Percentiles rank a stretch among this genome's conserved stretches.
Conservation (phyloP, 2,329 filamentous ascomycete genomes). For the Aspergillus sp. region DNA sequence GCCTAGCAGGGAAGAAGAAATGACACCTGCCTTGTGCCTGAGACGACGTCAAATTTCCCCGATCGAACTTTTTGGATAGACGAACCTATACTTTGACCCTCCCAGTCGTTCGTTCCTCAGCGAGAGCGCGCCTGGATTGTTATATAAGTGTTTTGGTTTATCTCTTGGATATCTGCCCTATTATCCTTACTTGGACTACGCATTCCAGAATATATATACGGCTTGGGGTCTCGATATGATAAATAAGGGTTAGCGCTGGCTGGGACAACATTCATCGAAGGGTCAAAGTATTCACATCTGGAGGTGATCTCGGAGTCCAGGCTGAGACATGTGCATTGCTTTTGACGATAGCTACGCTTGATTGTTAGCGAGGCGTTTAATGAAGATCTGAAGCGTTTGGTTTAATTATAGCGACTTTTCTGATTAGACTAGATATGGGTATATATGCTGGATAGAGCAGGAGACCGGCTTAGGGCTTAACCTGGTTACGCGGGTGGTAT, state of each 20-base stretch:
- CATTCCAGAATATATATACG: background rate
- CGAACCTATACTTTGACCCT: background rate
- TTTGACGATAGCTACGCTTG: slow-evolving; percentile 18
- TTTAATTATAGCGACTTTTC: background rate
- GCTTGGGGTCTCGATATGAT: background rate
- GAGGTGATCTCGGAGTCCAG: background rate
- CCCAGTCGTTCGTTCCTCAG: background rate
- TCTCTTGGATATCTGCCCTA: background rate
- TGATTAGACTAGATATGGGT: background rate
- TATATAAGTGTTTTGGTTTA: background rate
- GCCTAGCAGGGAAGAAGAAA: slow-evolving; percentile 34
- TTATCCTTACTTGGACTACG: no score
- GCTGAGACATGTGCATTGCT: slow-evolving; percentile 11
- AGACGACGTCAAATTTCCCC: background rate
- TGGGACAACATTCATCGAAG: background rate
- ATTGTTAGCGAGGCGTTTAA: slow-evolving; percentile 30
- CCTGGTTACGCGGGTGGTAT: background rate
- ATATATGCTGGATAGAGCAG: background rate
- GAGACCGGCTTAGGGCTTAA: background rate
- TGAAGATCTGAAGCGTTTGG: slow-evolving; percentile 10
- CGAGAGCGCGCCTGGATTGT: background rate
- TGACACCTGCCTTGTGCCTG: slow-evolving; percentile 17
- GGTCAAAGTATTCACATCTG: background rate
- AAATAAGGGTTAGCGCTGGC: background rate
- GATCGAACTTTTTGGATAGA: background rate